Conservation (phyloP, 169 alveolate species). For the Plasmodium berghei region DNA sequence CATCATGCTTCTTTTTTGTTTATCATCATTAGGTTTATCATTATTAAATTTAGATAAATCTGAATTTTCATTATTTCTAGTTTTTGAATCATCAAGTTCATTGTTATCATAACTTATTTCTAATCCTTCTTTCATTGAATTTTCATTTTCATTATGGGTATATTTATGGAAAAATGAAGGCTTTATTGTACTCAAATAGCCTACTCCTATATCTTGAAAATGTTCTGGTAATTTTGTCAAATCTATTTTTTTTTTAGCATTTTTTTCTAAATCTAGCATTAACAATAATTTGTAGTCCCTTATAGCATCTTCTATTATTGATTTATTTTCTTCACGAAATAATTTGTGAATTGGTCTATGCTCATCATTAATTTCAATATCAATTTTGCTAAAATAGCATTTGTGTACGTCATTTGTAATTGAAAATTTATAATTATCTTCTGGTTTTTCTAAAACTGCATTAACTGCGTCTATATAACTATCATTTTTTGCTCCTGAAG, state of each 20-base stretch:
- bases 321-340: slow-evolving; percentile 16
- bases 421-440: slow-evolving; percentile 2
- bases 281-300: slow-evolving; percentile 7
- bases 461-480: slow-evolving; percentile 13
- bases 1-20: not conserved
- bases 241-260: not conserved
- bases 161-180: slow-evolving; percentile 24
- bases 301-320: slow-evolving; percentile 16
- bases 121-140: not conserved
- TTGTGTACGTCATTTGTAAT: slow-evolving; percentile 2
- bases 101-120: not conserved
- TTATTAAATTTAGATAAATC: not conserved
- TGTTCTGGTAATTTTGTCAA: slow-evolving; percentile 6
- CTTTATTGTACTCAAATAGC: slow-evolving; percentile 10
- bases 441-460: slow-evolving; percentile 6
- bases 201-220: slow-evolving; percentile 1
- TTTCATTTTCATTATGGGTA: not conserved
- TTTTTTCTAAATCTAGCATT: slow-evolving; percentile 2
- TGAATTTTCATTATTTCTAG: not conserved
- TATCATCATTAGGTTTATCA: not conserved
- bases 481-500: slow-evolving; percentile 2
- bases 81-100: not conserved
- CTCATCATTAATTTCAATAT: slow-evolving; percentile 5
- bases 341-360: not conserved
- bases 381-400: slow-evolving; percentile 31